Evolutionary conservation across 345 rosid genomes (phyloP).

Genomic region (Brassica rapa): DNA sequence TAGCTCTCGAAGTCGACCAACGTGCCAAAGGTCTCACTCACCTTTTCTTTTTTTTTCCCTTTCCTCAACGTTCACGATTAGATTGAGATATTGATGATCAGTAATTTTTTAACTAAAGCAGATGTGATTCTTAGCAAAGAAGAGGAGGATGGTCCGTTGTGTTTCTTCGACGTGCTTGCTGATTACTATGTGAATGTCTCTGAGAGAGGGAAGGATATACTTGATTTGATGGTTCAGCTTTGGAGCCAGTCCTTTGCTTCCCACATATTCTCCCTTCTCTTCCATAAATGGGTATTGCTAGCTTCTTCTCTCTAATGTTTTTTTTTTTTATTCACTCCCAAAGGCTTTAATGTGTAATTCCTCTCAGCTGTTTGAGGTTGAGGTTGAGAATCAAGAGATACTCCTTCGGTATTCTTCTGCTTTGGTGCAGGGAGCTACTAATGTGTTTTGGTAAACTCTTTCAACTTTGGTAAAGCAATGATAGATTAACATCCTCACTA

Average conservation of each 20-base stretch:
- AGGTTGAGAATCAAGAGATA: constrained; percentile 64
- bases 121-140: constrained; percentile 74
- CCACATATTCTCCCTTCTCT: constrained; percentile 76
- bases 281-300: constrained; percentile 85
- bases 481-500: background rate
- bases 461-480: background rate
- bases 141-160: constrained; percentile 59
- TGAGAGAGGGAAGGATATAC: constrained; percentile 69
- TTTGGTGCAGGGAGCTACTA: constrained; percentile 94
- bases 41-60: background rate
- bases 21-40: constrained; percentile 71
- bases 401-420: constrained; percentile 94
- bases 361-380: constrained; percentile 84
- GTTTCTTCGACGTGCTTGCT: constrained; percentile 89
- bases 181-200: constrained; percentile 72
- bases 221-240: constrained; percentile 86
- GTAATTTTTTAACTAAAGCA: constrained; percentile 44
- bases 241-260: constrained; percentile 99
- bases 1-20: constrained; percentile 37
- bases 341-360: background rate
- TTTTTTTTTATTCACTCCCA: background rate
- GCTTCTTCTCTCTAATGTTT: constrained; percentile 8
- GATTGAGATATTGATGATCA: background rate
- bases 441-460: constrained; percentile 80
- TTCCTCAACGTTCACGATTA: background rate